Conservation (phyloP, 441 rosid species). For the Mallotus japonicus region DNA sequence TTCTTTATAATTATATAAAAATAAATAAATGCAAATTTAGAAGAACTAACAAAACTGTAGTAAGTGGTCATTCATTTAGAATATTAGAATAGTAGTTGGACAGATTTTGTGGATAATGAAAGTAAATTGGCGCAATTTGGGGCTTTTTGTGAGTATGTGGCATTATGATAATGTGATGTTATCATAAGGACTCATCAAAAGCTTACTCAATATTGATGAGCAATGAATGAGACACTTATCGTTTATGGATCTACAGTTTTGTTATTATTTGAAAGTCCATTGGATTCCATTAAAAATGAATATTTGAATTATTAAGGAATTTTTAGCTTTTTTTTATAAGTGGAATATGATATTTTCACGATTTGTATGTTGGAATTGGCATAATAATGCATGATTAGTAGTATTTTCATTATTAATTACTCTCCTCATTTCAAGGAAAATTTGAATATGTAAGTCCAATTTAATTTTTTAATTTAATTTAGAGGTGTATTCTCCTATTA, state of each 20-base stretch:
- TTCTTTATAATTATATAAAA: no score
- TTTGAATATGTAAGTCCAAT: no score
- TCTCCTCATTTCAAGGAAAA: no score
- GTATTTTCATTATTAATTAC: not conserved
- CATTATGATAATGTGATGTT: not conserved
- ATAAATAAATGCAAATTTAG: no score
- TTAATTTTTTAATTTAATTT: no score
- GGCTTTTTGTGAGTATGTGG: conserved; percentile 3
- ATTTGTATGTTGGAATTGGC: not conserved
- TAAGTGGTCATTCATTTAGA: not conserved
- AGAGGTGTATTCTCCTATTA: no score
- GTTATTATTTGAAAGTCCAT: conserved; percentile 29
- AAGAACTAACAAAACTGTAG: no score
- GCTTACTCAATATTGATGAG: conserved; percentile 14
- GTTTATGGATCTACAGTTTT: conserved; percentile 21
- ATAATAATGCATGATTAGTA: no score
- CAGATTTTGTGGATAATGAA: not conserved
- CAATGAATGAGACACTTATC: not conserved
- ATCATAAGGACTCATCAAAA: conserved; percentile 19
- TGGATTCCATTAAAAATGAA: conserved; percentile 28
- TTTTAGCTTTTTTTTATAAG: conserved; percentile 9
- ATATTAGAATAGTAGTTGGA: not conserved
- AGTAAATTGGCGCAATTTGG: conserved; percentile 13
- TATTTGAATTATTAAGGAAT: conserved; percentile 20
- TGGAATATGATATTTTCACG: conserved; percentile 20